phyloP scores from a whole-genome alignment of 2,329 filamentous ascomycete genomes.

The Fusarium anthophilum region DNA sequence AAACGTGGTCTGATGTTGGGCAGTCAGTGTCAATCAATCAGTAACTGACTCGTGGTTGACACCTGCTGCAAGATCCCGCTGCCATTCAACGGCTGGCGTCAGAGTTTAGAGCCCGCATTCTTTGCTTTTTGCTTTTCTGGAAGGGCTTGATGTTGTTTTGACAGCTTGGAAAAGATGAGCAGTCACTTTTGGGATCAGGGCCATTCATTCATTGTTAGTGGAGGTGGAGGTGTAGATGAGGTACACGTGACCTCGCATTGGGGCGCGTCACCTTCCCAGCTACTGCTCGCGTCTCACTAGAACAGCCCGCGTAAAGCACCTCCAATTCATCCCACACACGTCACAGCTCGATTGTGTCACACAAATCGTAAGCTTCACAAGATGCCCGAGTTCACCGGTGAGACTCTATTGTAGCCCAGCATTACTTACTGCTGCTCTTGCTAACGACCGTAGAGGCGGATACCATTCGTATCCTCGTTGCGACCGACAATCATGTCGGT shows the following conservation, averaged over 20 bases:
- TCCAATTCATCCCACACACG: not conserved
- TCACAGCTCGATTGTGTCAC: constrained; percentile 1
- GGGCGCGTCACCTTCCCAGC: constrained; percentile 38
- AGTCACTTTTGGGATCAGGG: constrained; percentile 7
- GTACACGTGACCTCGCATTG: constrained; percentile 45
- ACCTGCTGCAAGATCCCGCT: constrained; percentile 28
- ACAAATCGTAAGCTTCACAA: not conserved
- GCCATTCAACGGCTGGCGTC: constrained; percentile 1
- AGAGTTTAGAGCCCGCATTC: not conserved
- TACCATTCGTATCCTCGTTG: constrained; percentile 92
- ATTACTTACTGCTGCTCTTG: not conserved
- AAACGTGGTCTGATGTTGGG: constrained; percentile 17
- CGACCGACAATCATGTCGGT: constrained; percentile 98
- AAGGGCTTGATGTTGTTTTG: constrained; percentile 9
- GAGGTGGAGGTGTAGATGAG: not conserved
- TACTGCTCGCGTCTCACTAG: constrained; percentile 21
- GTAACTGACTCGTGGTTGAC: not conserved
- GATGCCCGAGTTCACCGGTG: constrained; percentile 47
- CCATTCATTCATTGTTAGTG: not conserved
- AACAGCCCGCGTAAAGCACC: constrained; percentile 34
- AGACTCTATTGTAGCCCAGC: not conserved
- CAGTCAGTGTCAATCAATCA: not conserved
- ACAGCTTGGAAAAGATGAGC: constrained; percentile 23
- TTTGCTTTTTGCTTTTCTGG: constrained; percentile 11
- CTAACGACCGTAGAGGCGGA: constrained; percentile 65